phyloP scores from a whole-genome alignment of 2,329 filamentous ascomycete genomes.

The Curvularia sp. region DNA sequence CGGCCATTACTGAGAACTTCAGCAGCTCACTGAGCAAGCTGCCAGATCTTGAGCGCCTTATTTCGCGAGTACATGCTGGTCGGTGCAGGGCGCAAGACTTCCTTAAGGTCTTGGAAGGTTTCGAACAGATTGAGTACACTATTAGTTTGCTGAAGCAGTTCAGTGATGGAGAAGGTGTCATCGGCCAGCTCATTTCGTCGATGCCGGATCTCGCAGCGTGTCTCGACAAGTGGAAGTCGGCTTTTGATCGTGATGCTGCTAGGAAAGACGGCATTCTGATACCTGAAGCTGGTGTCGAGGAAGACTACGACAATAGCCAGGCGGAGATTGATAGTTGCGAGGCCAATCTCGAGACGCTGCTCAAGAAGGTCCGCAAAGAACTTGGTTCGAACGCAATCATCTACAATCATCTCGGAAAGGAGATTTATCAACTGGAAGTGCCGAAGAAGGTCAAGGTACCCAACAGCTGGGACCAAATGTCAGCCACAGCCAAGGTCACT shows the following conservation, averaged over 20 bases:
- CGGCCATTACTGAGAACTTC: constrained; percentile 82
- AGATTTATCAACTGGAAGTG: constrained; percentile 94
- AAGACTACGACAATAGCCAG: constrained; percentile 87
- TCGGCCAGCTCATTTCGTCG: constrained; percentile 79
- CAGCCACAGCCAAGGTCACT: constrained; percentile 86
- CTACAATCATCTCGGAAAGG: constrained; percentile 82
- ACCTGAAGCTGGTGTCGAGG: constrained; percentile 84
- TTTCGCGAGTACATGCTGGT: constrained; percentile 92
- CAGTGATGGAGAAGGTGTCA: constrained; percentile 78
- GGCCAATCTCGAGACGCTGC: constrained; percentile 71
- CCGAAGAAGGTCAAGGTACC: constrained; percentile 88
- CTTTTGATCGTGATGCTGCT: constrained; percentile 84
- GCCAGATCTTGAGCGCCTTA: constrained; percentile 91
- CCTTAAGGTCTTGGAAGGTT: constrained; percentile 89
- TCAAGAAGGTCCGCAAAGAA: constrained; percentile 74
- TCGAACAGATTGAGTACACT: constrained; percentile 96
- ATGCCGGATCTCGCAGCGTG: constrained; percentile 85
- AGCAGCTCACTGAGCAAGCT: constrained; percentile 87
- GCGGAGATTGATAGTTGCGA: constrained; percentile 79
- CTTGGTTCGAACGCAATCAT: constrained; percentile 72
- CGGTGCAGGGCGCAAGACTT: constrained; percentile 93
- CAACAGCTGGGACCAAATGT: constrained; percentile 93
- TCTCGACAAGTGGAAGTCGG: constrained; percentile 85
- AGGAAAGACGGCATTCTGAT: constrained; percentile 82
- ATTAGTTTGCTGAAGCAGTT: constrained; percentile 79